Evolutionary conservation across 1,284 basidiomycete genomes (phyloP), one percentile per base, ranked within the genome.

Genomic region (Phlebopus sp.): DNA sequence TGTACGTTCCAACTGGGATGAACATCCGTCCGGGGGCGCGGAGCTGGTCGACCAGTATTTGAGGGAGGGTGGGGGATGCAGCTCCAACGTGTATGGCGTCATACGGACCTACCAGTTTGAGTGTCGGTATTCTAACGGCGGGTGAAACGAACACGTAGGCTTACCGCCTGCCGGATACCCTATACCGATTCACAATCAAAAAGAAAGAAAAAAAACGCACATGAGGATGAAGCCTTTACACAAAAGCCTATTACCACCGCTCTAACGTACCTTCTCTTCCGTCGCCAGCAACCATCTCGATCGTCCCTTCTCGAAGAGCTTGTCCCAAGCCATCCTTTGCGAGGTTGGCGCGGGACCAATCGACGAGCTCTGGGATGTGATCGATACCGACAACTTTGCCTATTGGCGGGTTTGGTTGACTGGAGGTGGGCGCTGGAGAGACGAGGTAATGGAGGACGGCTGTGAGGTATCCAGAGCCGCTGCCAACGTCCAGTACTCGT

Each of bases 41-140:
- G 4, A 98, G 83, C 66, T 96, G 88, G 11, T 91, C 80, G 21
- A 98, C 64, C 0, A 98, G 77, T 0, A 77, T 64, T 30, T 80
- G 65, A 0, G 94, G 93, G n/a, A 93, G 69, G 0, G 62, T 74
- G 0, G 90, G 86, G 0, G 94, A 86, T 0, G 95, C 94, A 0
- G 96, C 96, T 4, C 96, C 96, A 17, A 98, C 96, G 59, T 99
- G 96, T 40, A 98, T 98, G 0, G 83, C 88, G 55, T 91, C 81
- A 64, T 87, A 97, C 0, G 91, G 92, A 0, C 81, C 92, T 78
- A 29, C 4, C 27, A 25, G 15, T 14, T n/a, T 40, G 36, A 8
- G n/a, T 21, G 27, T 32, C 10, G n/a, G 23, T 46, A 17, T 29
- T 19, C 36, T 15, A 9, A 8, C 17, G 1, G 5, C n/a, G n/a